Conservation (phyloP, 1,284 basidiomycete genomes). For the Marasmius sp. region DNA sequence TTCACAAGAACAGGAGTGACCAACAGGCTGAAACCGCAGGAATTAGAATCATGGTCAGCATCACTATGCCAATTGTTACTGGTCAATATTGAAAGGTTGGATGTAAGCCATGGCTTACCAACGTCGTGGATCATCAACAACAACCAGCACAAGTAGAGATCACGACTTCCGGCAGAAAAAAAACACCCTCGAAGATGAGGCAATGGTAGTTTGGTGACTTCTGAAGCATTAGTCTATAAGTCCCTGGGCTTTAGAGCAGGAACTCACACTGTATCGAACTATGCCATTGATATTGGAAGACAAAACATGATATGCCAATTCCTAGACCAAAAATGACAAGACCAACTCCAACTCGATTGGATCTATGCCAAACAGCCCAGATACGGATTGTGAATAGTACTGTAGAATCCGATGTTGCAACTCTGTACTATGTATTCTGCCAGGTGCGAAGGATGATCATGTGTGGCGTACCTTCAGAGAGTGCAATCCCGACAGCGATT, state of each 20-base stretch:
- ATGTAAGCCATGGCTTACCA: neutral
- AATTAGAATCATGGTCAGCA: too few species aligned
- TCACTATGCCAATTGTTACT: neutral
- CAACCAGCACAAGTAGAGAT: neutral
- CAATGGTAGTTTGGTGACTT: neutral
- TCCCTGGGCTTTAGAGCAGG: too few species aligned
- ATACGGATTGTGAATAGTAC: neutral
- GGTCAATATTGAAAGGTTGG: neutral
- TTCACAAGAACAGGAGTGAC: too few species aligned
- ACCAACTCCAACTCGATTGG: neutral
- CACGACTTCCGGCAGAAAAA: neutral
- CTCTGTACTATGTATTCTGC: too few species aligned
- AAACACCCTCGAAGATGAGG: too few species aligned
- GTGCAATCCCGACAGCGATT: neutral
- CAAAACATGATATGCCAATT: neutral
- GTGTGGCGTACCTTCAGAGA: neutral
- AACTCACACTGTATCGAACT: neutral
- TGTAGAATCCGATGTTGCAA: too few species aligned
- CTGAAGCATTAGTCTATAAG: too few species aligned
- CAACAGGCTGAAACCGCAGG: too few species aligned
- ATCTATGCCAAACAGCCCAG: neutral
- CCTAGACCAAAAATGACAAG: neutral
- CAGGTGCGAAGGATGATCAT: too few species aligned
- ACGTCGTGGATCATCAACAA: neutral
- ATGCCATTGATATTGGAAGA: neutral